phyloP scores from a whole-genome alignment of 1,139 yeast genomes.

The Pichia sp. region DNA sequence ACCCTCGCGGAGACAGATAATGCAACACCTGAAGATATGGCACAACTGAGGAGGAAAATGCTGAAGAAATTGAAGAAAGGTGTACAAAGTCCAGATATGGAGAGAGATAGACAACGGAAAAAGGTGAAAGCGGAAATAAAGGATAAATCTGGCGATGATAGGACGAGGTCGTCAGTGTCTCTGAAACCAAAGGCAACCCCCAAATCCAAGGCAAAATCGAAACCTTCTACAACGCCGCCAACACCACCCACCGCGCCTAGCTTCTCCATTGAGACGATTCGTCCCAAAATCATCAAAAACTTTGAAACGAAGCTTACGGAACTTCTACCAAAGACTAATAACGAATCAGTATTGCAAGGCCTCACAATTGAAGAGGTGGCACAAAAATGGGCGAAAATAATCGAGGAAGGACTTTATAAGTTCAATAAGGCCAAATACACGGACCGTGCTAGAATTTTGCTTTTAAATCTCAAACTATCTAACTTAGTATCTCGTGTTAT shows the following conservation, averaged over 20 bases:
- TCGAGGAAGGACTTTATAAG: constrained; percentile 37
- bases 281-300: constrained; percentile 4
- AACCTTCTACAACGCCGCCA: background rate
- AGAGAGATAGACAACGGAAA: no score
- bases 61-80: no score
- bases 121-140: no score
- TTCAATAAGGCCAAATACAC: constrained; percentile 36
- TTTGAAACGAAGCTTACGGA: constrained; percentile 5
- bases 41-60: no score
- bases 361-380: constrained; percentile 26
- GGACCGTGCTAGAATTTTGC: constrained; percentile 46
- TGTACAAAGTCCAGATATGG: no score
- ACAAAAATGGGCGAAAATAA: constrained; percentile 34
- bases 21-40: no score
- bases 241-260: background rate
- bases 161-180: no score
- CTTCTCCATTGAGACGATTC: background rate
- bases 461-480: constrained; percentile 47
- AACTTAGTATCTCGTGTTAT: constrained; percentile 42
- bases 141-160: no score
- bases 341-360: constrained; percentile 18
- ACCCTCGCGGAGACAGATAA: no score
- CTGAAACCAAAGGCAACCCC: no score
- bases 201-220: no score
- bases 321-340: constrained; percentile 3